Base-by-base conservation (phyloP, 164 flowering plant species). In the grape (Vitis vinifera) region DNA sequence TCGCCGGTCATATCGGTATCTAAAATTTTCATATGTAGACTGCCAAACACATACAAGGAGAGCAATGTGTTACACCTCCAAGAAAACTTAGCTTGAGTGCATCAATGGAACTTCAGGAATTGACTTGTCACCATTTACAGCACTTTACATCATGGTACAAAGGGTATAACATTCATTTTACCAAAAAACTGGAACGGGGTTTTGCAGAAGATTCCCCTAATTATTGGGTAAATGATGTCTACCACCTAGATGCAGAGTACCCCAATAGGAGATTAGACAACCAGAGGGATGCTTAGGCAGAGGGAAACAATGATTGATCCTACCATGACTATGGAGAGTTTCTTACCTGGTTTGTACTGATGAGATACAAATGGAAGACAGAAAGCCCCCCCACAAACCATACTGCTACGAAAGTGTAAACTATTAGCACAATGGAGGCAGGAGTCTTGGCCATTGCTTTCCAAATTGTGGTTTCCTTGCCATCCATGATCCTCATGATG, bases 381-480 rank as follows among this genome's bases (percentile, higher is more conserved):
- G 75, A 72, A n/a, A 83, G 81, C 55, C 86, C 86, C 58, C 86
- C 86, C n/a, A 83, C 86, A 66, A 83, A 83, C 86, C 86, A 83
- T 13, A 79, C 68, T 13, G 75, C 56, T 9, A 83, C 19, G 68
- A 83, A 83, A 47, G 73, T 66, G 78, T 83, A 83, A 63, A 72
- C 47, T 50, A 83, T 62, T 9, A 83, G 75, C 16, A 61, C 82
- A 55, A 83, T 75, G 71, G 86, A 83, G 51, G 84, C 84, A 55
- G 84, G 84, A 63, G 79, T 76, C 66, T 77, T 80, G 30, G 56
- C 27, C 76, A 83, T 69, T 29, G 84, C 84, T 60, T 66, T 76
- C 84, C 86, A 81, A 10, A 83, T 50, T 47, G 78, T 10, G 19
- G n/a, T 67, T 27, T 62, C 19, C 63, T 81, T 78, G 1, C 71